Base-by-base conservation (phyloP, 805 yeast genomes). In the Clavispora santaluciae region DNA sequence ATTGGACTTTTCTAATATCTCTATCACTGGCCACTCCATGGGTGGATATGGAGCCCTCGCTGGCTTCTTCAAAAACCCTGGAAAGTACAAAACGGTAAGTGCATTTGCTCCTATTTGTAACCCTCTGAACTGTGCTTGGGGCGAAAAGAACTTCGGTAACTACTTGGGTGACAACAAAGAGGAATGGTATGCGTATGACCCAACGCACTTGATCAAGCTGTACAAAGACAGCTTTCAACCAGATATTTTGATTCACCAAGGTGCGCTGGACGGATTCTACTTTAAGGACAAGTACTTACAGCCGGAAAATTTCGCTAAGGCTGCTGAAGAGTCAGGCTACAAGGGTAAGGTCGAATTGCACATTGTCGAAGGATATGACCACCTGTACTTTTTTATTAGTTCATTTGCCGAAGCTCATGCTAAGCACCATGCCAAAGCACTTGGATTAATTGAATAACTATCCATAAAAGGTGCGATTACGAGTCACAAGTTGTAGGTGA, bases 11-110 rank as follows among this genome's bases (percentile, higher is more conserved):
- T 59, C 65, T 29, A 81, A 76, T 30, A 73, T 81, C 38, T 76
- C 91, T 16, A 78, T 91, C 49, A 80, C 93, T n/a, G 99, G 99
- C 33, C 98, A 93, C 62, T 93, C 99, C 1, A 93, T 93, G 98
- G 99, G 99, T 38, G 99, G 99, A 1, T 87, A 77, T 59, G 99
- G 98, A 42, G 95, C 99, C 0, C 64, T 91, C 45, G 67, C 83
- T 45, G 74, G 77, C 12, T 76, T 72, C 50, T 64, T 91, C 44
- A 76, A 73, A 47, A 79, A 84, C 59, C 86, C 90, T 1, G 83
- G 80, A 1, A 70, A 69, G 53, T 91, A 84, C 70, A 77, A 77
- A 58, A 80, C 93, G 1, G 90, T 86, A 31, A 78, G 87, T 43
- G 97, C 96, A 0, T 91, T 91, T 66, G 78, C 97, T 0, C 98